phyloP scores from a whole-genome alignment of 306 rosid genomes.

The Quercus agrifolia region DNA sequence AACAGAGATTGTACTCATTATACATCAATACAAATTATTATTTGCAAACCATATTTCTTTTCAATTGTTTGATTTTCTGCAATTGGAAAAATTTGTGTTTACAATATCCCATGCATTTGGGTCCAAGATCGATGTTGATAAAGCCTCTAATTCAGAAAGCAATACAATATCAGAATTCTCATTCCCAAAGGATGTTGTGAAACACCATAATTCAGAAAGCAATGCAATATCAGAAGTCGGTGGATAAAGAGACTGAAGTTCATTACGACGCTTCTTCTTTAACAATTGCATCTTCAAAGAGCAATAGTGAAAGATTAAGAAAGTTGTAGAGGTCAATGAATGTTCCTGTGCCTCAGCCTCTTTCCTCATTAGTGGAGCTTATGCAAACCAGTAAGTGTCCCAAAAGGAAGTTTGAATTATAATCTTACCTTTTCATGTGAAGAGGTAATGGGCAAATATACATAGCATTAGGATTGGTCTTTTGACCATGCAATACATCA shows the following conservation, averaged over 20 bases:
- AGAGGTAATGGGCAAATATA: constrained; percentile 8
- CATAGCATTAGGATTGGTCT: constrained; percentile 9
- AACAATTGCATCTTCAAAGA: constrained; percentile 43
- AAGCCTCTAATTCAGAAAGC: too few relatives aligned
- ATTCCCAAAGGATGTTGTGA: not conserved
- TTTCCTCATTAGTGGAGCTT: constrained; percentile 60
- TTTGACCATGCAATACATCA: not conserved
- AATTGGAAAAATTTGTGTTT: too few relatives aligned
- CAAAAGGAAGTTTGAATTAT: constrained; percentile 38
- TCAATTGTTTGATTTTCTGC: too few relatives aligned
- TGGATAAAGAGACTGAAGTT: constrained; percentile 33
- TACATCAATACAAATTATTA: too few relatives aligned
- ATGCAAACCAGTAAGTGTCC: constrained; percentile 51
- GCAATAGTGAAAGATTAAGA: constrained; percentile 42
- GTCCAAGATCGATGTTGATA: too few relatives aligned
- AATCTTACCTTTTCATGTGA: not conserved
- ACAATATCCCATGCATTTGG: too few relatives aligned
- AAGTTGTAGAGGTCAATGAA: constrained; percentile 67
- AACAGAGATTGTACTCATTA: too few relatives aligned
- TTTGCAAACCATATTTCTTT: too few relatives aligned
- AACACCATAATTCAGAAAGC: constrained; percentile 23
- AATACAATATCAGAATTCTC: too few relatives aligned
- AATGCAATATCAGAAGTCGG: constrained; percentile 17
- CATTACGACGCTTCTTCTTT: constrained; percentile 9
- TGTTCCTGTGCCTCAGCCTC: constrained; percentile 69